These are phyloP conservation scores for Fusarium sp. DNA, from an alignment of 2,329 filamentous ascomycete species.

Conservation along the genomic window DNA sequence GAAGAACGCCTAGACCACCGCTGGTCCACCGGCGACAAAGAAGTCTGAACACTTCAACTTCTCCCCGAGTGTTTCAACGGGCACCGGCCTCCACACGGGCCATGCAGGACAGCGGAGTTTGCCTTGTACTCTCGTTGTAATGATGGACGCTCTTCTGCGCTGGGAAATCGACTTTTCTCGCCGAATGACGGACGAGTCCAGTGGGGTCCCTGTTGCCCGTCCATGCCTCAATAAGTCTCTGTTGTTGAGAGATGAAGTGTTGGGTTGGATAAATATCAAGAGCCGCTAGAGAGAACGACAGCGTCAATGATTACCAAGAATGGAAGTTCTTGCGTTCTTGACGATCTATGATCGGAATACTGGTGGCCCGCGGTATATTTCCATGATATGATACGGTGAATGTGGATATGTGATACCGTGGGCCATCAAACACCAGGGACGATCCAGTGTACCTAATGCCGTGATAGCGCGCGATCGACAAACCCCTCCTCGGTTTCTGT, in stretches of 20 bases:
- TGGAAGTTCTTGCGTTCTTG: conserved; percentile 6
- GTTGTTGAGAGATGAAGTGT: conserved; percentile 5
- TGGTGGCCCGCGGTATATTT: conserved; percentile 11
- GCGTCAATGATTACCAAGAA: neutral
- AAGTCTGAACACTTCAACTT: conserved; percentile 28
- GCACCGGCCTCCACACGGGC: conserved; percentile 29
- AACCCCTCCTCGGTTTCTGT: conserved; percentile 18
- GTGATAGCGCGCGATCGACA: conserved; percentile 26
- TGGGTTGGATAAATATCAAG: neutral
- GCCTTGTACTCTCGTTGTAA: conserved; percentile 27
- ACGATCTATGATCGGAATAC: conserved; percentile 13
- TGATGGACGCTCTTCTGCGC: conserved; percentile 37
- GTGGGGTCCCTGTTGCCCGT: conserved; percentile 10
- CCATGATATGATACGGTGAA: conserved; percentile 32
- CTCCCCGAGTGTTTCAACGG: conserved; percentile 24
- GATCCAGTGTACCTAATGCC: conserved; percentile 18
- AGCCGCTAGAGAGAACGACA: neutral
- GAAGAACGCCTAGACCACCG: conserved; percentile 31
- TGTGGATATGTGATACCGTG: conserved; percentile 22
- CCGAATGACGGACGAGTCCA: conserved; percentile 7
- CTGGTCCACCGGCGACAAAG: conserved; percentile 27
- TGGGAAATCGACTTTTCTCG: conserved; percentile 15
- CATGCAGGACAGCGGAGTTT: conserved; percentile 33
- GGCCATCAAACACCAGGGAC: conserved; percentile 15
- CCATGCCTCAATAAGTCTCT: conserved; percentile 9